phyloP scores from a whole-genome alignment of 208 protist genomes.

The Leishmania mexicana region DNA sequence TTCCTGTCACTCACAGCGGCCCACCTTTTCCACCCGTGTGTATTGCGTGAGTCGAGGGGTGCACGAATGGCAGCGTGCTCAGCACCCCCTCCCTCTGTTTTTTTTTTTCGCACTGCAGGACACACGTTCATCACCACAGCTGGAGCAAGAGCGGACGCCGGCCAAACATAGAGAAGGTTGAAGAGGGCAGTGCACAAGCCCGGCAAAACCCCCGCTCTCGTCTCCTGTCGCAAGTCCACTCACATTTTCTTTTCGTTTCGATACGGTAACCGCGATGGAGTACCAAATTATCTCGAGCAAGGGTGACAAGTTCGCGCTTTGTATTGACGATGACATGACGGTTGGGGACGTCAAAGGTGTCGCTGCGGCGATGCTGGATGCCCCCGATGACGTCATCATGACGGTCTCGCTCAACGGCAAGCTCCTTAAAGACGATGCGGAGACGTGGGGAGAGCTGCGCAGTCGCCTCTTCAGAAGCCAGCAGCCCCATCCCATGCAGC shows the following conservation, averaged over 20 bases:
- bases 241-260: background rate
- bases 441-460: conserved; percentile 41
- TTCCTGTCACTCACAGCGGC: background rate
- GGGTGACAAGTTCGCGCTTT: conserved; percentile 55
- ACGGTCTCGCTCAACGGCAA: conserved; percentile 70
- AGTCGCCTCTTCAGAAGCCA: conserved; percentile 12
- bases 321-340: conserved; percentile 77
- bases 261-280: conserved; percentile 38
- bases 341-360: conserved; percentile 76
- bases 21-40: background rate
- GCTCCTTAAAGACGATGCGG: conserved; percentile 44
- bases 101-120: background rate
- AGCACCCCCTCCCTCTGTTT: background rate
- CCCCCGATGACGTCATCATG: conserved; percentile 40
- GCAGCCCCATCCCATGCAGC: conserved; percentile 24
- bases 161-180: background rate
- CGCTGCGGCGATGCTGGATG: conserved; percentile 59
- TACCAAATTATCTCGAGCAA: conserved; percentile 71
- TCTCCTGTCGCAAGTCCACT: background rate
- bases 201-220: background rate
- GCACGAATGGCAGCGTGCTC: background rate
- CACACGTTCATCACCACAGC: background rate
- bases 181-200: background rate
- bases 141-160: background rate
- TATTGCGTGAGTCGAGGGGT: background rate